Base-by-base conservation (phyloP, 352 stramenopile genomes). In the Aphanomyces euteiches region DNA sequence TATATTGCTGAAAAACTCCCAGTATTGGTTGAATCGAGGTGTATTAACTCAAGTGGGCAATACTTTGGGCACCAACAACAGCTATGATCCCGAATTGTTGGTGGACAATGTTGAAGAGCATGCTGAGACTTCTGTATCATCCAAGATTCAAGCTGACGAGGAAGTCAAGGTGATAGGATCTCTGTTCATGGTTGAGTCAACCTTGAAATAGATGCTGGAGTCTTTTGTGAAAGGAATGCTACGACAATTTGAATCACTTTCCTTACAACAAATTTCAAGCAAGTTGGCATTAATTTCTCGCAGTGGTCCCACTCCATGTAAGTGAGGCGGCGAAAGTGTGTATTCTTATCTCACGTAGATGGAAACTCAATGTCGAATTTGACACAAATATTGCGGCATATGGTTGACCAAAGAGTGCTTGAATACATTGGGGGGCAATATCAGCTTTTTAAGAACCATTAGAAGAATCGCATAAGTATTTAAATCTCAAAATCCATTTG, bases 191-290 rank as follows among this genome's bases (percentile, higher is more conserved):
- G 10, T 56, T n/a, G 3, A 4, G 10, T 50, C 12, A n/a, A n/a
- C 19, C 10, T 13, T 28, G 28, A 28, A 28, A 28, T 69, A 87
- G 47, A 72, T 97, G n/a, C 88, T 97, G 64, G 88, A 98, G 75
- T 96, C 82, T 43, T 99, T 98, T 74, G 96, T 99, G 60, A 80
- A 97, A 39, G 93, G 95, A 12, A 98, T 98, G 93, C 82, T 99
- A 5, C 92, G 85, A 4, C 98, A 98, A 75, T 89, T 98, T 63
- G 93, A 92, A 8, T 88, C 93, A 45, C 77, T 99, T 7, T 84
- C 87, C 7, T 82, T 98, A 34, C 84, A 97, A 50, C 81, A 88
- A 19, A 98, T 99, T 67, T 93, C 98, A 80, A 96, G 97, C 57
- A 98, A 97, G 80, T 81, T 99, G 0, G 98, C 81, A 1, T 92